Evolutionary conservation across 441 rosid genomes (phyloP), one percentile per base, ranked within the genome.

Genomic region (Adansonia madagascariensis): DNA sequence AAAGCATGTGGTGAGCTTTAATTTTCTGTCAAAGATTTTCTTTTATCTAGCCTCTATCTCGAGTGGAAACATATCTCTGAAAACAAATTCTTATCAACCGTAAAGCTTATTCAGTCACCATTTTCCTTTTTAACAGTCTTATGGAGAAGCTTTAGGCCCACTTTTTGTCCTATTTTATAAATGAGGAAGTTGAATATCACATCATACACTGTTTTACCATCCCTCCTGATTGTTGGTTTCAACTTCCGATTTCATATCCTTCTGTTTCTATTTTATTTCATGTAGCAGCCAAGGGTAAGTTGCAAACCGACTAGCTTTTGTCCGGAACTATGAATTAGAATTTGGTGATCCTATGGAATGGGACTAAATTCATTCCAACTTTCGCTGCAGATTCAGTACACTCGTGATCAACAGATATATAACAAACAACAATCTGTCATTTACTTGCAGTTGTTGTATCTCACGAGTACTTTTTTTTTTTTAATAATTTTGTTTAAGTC

Each of bases 1-100:
- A 7, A 95, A 90, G 82, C 85, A 85, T 68, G 81, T 49, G 83
- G 92, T 88, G 82, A 80, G 55, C 15, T 39, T 66, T 44, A 41
- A 63, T 71, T 79, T 52, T 63, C 67, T 0, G 4, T 15, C 18
- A 31, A 66, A 47, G 15, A 55, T 44, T 10, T 63, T 44, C 0
- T 50, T 47, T 39, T 39, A 9, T 64, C 0, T 8, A 75, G 6
- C 69, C 20, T 74, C 10, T n/a, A 14, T 8, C 14, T 66, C 14
- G 46, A 41, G 18, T 27, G 24, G 31, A 35, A 35, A 27, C 53
- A 18, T 39, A 24, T 24, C 6, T 47, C 24, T 18, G 22, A 7
- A 22, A 52, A 39, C 47, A 8, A 18, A 41, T 11, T 71, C 31
- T 55, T 5, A 9, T 35, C 22, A 7, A n/a, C 7, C 3, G 12